Conservation (phyloP, 805 yeast species). For the Kuraishia capsulata region DNA sequence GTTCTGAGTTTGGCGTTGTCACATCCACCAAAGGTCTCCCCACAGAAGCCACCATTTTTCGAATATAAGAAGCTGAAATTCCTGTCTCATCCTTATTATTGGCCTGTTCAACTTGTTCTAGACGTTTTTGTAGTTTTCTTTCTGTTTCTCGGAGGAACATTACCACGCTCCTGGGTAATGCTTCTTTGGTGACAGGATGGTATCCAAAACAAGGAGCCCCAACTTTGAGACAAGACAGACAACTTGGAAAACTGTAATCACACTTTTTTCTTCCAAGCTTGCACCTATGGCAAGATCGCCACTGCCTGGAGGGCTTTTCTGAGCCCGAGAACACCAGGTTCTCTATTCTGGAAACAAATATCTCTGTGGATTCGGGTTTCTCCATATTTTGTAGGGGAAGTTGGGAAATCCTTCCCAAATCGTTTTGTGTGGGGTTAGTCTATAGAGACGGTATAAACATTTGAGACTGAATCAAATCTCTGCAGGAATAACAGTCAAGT, state of each 20-base stretch:
- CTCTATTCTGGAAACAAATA: background rate
- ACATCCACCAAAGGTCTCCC: background rate
- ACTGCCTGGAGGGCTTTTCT: background rate
- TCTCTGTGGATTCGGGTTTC: no score
- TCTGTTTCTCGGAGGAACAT: background rate
- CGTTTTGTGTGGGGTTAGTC: no score
- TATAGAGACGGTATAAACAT: no score
- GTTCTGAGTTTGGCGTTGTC: background rate
- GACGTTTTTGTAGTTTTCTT: background rate
- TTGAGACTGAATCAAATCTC: no score
- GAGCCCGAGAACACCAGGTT: background rate
- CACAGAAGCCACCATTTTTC: background rate
- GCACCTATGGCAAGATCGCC: background rate
- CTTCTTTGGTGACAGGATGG: background rate
- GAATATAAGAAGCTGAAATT: background rate
- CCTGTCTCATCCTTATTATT: background rate
- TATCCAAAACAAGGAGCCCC: background rate
- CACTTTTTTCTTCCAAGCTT: background rate
- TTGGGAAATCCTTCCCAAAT: no score
- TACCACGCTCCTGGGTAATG: background rate
- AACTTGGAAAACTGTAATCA: background rate
- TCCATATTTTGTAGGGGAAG: no score
- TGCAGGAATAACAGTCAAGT: no score
- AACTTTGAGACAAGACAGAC: background rate
- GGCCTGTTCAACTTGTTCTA: background rate